Percentiles rank a stretch among this genome's conserved stretches.
Conservation (phyloP, 2,329 filamentous ascomycete genomes). For the Phaeosphaeria sp. region DNA sequence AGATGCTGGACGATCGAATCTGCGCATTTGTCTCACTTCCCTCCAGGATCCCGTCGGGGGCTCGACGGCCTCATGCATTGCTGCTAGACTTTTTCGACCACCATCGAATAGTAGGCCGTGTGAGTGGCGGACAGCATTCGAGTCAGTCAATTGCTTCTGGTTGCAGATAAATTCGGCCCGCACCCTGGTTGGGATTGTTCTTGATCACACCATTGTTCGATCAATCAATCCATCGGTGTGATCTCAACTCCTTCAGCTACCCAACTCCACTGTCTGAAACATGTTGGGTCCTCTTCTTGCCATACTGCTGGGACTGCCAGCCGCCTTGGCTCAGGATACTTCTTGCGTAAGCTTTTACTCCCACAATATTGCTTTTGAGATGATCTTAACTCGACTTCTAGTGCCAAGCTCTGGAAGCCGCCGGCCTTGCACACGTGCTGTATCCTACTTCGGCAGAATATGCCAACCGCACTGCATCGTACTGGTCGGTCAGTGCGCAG, state of each 20-base stretch:
- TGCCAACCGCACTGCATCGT: slow-evolving; percentile 22
- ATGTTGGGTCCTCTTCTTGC: background rate
- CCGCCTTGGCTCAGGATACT: background rate
- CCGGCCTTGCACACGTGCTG: slow-evolving; percentile 20
- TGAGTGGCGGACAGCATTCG: background rate
- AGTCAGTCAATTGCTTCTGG: background rate
- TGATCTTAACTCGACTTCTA: slow-evolving; percentile 9
- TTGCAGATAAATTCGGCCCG: background rate
- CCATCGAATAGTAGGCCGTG: background rate
- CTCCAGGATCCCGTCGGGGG: too few relatives aligned
- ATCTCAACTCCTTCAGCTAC: background rate
- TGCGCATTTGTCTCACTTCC: background rate
- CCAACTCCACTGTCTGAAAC: background rate
- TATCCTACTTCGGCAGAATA: slow-evolving; percentile 22
- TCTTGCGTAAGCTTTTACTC: background rate
- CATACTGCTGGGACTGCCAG: background rate
- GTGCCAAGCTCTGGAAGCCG: slow-evolving; percentile 24
- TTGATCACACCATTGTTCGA: background rate
- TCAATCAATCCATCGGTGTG: background rate
- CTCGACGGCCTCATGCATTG: background rate
- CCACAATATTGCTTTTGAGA: background rate
- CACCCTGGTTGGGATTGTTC: background rate
- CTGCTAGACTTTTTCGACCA: background rate
- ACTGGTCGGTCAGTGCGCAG: slow-evolving; percentile 36
- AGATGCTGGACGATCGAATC: background rate